phyloP scores from a whole-genome alignment of 108 stramenopile species.

The Cyclostephanos tholiformis region DNA sequence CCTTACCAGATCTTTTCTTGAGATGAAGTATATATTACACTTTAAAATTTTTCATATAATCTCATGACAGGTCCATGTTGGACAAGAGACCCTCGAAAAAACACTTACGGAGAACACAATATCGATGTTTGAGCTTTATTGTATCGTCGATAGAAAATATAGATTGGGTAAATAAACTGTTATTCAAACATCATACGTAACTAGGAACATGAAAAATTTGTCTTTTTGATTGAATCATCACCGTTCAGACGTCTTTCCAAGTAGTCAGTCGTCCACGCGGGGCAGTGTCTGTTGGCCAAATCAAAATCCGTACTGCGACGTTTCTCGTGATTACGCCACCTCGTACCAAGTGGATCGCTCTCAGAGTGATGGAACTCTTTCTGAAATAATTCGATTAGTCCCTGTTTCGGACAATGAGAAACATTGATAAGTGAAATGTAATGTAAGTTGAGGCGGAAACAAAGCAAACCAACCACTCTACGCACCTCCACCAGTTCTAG shows the following conservation, averaged over 20 bases:
- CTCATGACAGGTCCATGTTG: too few species aligned
- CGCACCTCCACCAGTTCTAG: neutral
- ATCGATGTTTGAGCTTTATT: too few species aligned
- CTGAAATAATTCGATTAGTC: conserved; percentile 9
- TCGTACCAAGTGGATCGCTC: conserved; percentile 11
- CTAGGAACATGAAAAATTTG: too few species aligned
- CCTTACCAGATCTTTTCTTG: too few species aligned
- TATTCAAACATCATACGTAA: too few species aligned
- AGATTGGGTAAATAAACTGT: too few species aligned
- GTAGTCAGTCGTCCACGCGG: conserved; percentile 10
- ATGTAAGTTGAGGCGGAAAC: neutral
- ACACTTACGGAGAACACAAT: too few species aligned
- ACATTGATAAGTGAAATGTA: neutral
- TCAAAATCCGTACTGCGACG: conserved; percentile 9
- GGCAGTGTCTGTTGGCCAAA: neutral
- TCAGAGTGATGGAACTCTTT: conserved; percentile 5
- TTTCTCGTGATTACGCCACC: conserved; percentile 12
- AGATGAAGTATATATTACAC: too few species aligned
- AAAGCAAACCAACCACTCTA: neutral
- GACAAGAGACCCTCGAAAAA: too few species aligned
- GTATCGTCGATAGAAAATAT: too few species aligned
- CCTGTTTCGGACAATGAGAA: neutral
- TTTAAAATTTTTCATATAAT: too few species aligned
- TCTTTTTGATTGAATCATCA: too few species aligned
- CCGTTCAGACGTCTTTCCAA: conserved; percentile 3